Percentiles rank a stretch among this genome's conserved stretches.
Conservation (phyloP, 306 rosid species). For the Sesbania bispinosa region DNA sequence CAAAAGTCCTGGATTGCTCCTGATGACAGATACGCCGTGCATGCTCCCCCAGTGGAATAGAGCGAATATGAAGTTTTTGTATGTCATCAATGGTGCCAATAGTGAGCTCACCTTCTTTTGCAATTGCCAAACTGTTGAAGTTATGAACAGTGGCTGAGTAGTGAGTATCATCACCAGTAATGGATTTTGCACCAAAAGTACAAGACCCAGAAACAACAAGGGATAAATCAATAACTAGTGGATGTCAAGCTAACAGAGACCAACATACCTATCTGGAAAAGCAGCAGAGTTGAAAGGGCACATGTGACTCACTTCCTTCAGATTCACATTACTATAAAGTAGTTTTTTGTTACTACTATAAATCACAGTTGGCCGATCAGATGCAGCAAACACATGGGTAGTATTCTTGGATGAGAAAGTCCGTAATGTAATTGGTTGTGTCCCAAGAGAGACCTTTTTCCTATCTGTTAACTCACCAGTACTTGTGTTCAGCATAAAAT, state of each 20-base stretch:
- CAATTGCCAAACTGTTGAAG: conserved; percentile 84
- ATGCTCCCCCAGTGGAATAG: conserved; percentile 94
- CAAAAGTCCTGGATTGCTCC: conserved; percentile 96
- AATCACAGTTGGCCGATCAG: conserved; percentile 96
- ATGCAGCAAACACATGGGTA: conserved; percentile 96
- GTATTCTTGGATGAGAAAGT: conserved; percentile 94
- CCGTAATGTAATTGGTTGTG: conserved; percentile 94
- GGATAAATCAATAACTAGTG: background rate
- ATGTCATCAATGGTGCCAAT: conserved; percentile 98
- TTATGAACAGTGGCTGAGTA: conserved; percentile 6
- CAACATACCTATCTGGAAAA: conserved; percentile 89
- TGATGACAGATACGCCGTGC: conserved; percentile 95
- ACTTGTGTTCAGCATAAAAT: conserved; percentile 73
- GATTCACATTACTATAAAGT: conserved; percentile 91
- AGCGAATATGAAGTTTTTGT: conserved; percentile 96
- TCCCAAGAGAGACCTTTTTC: conserved; percentile 97
- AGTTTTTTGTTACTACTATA: conserved; percentile 95
- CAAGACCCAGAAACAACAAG: conserved; percentile 2
- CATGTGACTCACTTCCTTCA: conserved; percentile 99
- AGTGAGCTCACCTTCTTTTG: conserved; percentile 97
- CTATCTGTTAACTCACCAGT: conserved; percentile 86
- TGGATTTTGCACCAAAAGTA: conserved; percentile 9
- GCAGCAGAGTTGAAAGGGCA: conserved; percentile 99
- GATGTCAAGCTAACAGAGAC: background rate
- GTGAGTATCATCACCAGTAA: background rate